A percentile compares a stretch with the other conserved stretches of the same genome.
Evolutionary conservation across 2,329 filamentous ascomycete genomes (phyloP).

Genomic region (Phyllosticta capitalensis): DNA sequence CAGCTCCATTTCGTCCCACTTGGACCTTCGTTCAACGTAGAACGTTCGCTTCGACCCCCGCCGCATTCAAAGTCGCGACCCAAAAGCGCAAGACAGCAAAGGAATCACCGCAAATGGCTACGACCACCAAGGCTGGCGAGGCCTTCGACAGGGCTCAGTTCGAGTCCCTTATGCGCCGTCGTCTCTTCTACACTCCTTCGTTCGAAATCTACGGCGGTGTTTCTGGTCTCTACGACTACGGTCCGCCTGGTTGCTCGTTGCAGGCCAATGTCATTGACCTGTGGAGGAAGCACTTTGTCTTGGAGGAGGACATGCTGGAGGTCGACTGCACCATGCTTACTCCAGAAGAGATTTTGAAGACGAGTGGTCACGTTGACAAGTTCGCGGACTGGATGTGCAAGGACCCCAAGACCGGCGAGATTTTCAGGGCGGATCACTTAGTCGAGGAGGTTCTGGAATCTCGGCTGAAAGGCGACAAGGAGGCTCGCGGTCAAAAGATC

Average conservation of each 20-base stretch:
- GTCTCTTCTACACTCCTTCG: conserved; percentile 79
- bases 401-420: conserved; percentile 94
- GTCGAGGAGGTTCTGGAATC: conserved; percentile 89
- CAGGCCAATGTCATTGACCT: conserved; percentile 80
- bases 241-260: conserved; percentile 76
- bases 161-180: conserved; percentile 62
- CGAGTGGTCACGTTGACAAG: conserved; percentile 87
- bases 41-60: conserved; percentile 26
- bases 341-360: conserved; percentile 88
- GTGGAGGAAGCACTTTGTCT: conserved; percentile 87
- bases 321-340: conserved; percentile 92
- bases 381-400: conserved; percentile 99
- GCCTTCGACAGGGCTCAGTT: conserved; percentile 73
- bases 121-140: conserved; percentile 67
- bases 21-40: conserved; percentile 18
- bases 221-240: conserved; percentile 85
- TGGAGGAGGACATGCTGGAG: conserved; percentile 88
- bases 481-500: conserved; percentile 73
- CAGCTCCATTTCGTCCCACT: conserved; percentile 16
- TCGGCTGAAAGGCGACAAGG: conserved; percentile 80
- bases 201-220: conserved; percentile 94
- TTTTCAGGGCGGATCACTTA: conserved; percentile 90
- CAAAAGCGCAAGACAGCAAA: conserved; percentile 15
- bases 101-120: conserved; percentile 38
- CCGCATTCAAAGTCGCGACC: conserved; percentile 21